Evolutionary conservation across 352 stramenopile species (phyloP), one percentile per base, ranked within the genome.

Genomic region (Globisporangium nodosum): DNA sequence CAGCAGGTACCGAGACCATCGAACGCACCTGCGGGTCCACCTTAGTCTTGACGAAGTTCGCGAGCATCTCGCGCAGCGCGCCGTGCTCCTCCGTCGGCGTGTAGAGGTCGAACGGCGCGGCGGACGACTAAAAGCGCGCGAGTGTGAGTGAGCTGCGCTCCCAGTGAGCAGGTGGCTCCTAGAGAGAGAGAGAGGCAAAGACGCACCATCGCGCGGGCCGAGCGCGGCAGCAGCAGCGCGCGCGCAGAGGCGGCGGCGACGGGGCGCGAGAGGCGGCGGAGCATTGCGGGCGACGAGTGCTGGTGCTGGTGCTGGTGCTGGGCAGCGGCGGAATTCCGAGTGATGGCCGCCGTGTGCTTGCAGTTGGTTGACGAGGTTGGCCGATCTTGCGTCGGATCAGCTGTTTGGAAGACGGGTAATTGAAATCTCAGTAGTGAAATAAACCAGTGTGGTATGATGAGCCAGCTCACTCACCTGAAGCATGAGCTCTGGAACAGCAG

Each of bases 1-100:
- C 31, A 35, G 21, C 21, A 24, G 21, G 31, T 35, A 5, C 31
- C 4, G 27, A 21, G 16, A n/a, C 31, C 48, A n/a, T 3, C 7
- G 5, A 11, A 45, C 54, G 43, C 45, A 86, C 76, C 80, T 99
- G 97, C 15, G 97, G 97, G 59, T 99, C 97, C 18, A 99, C 95
- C 71, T 99, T 97, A 39, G 85, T 87, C 74, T 97, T 93, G 40
- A 97, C 90, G 58, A 98, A 98, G 57, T 80, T 72, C 27, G 82
- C 76, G 11, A 98, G 87, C 92, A 98, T 98, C 40, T 98, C 80
- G 9, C 92, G 90, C 52, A 98, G 70, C 9, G 77, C 80, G n/a
- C 74, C 71, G 56, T 97, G 88, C 65, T 97, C 88, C 60, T 94
- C 82, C 3, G 83, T 96, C n/a, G 87, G 88, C 31, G 81, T 93